Base-by-base conservation (phyloP, 768 basidiomycete species). In the Podaxis sp. region DNA sequence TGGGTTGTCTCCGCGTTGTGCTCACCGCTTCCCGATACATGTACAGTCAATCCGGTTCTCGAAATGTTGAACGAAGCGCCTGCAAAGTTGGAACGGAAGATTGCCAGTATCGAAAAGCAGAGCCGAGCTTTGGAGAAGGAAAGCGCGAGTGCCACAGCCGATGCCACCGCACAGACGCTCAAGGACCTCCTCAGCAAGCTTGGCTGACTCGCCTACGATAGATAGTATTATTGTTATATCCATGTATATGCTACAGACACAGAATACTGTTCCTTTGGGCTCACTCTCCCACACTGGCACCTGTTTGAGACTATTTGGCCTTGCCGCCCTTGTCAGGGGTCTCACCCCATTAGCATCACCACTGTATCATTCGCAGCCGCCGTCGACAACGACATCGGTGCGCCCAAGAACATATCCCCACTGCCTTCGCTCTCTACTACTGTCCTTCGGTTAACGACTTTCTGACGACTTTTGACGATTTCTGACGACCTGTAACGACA, bases 41-140 rank as follows among this genome's bases (percentile, higher is more conserved):
- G 37, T 55, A 63, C 52, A 86, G 85, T 79, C 35, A 76, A 76
- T 6, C 79, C 76, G 18, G 76, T 79, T 1, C 69, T 77, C 18
- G 74, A 73, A 25, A 67, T 69, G 25, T 64, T 84, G 35, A 75
- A 78, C 62, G 77, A 73, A 21, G 66, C 82, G n/a, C 84, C 86
- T 4, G 75, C 67, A 32, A 77, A 79, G 48, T 69, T 83, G 35
- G 88, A 89, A 65, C 77, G 77, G 46, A 76, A 76, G 6, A 80
- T 87, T 52, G 71, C 76, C 1, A 69, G 67, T 11, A 72, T 85
- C 6, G 87, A 90, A 62, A 86, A 83, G 70, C 79, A 80, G 61
- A 72, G 74, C 62, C 84, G 80, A 62, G 69, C 68, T 13, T 64
- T 82, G 6, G 74, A 76, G 38, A 77, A 76, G 50, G 73, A 73